phyloP scores from a whole-genome alignment of 352 stramenopile species.

The Phytopythium aichiense region DNA sequence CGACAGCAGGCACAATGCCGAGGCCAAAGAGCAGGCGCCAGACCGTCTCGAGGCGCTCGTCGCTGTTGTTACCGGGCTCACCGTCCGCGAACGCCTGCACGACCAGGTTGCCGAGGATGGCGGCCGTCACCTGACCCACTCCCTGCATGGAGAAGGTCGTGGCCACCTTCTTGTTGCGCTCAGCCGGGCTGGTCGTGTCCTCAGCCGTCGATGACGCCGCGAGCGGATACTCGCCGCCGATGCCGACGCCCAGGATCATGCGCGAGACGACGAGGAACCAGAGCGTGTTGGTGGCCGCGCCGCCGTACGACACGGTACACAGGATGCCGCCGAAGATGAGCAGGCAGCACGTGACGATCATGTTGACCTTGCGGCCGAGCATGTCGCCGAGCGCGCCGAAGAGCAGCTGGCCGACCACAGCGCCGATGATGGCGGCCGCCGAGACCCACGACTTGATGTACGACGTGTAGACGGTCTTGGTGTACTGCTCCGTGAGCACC shows the following conservation, averaged over 20 bases:
- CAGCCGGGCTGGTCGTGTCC: slow-evolving; percentile 19
- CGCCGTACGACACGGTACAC: slow-evolving; percentile 32
- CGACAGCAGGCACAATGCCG: slow-evolving; percentile 46
- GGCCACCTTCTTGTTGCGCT: slow-evolving; percentile 27
- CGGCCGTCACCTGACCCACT: slow-evolving; percentile 38
- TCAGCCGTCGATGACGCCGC: slow-evolving; percentile 30
- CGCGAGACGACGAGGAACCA: slow-evolving; percentile 37
- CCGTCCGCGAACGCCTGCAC: slow-evolving; percentile 39
- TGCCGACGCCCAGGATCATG: slow-evolving; percentile 40
- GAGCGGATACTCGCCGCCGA: slow-evolving; percentile 37
- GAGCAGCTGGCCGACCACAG: slow-evolving; percentile 46
- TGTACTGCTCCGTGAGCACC: slow-evolving; percentile 55
- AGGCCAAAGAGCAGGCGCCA: slow-evolving; percentile 66
- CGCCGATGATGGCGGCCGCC: slow-evolving; percentile 43
- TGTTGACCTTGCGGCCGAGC: slow-evolving; percentile 53
- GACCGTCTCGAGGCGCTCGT: slow-evolving; percentile 44
- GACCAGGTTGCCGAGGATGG: slow-evolving; percentile 53
- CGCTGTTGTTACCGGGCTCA: slow-evolving; percentile 30
- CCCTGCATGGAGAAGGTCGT: slow-evolving; percentile 43
- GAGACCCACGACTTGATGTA: slow-evolving; percentile 51
- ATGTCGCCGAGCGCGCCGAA: slow-evolving; percentile 52
- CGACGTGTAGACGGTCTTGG: slow-evolving; percentile 52
- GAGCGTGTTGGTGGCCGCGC: slow-evolving; percentile 20
- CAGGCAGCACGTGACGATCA: slow-evolving; percentile 50
- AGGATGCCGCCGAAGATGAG: slow-evolving; percentile 47